Evolutionary conservation across 2,329 filamentous ascomycete species (phyloP).

Genomic region (Xylariaceae sp.): DNA sequence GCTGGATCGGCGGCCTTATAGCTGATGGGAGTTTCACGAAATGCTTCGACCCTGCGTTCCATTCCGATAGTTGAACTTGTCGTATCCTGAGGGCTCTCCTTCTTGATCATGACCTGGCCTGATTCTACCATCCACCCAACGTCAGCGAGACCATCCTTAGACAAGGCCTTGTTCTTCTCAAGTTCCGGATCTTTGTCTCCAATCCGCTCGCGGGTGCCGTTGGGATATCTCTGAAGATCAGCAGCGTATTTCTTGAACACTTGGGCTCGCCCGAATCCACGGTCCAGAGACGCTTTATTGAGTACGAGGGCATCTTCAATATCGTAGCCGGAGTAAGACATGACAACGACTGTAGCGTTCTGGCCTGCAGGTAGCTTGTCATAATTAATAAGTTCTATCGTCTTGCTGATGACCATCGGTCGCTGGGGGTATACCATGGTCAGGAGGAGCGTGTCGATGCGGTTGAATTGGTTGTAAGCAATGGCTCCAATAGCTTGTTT

Average conservation of each 20-base stretch:
- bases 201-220: slow-evolving; percentile 73
- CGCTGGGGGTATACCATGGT: slow-evolving; percentile 97
- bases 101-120: slow-evolving; percentile 90
- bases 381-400: slow-evolving; percentile 95
- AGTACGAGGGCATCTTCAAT: slow-evolving; percentile 97
- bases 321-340: slow-evolving; percentile 99
- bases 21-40: slow-evolving; percentile 71
- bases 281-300: slow-evolving; percentile 94
- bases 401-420: slow-evolving; percentile 96
- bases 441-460: slow-evolving; percentile 95
- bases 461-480: slow-evolving; percentile 96
- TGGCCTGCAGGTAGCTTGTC: slow-evolving; percentile 97
- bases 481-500: slow-evolving; percentile 99
- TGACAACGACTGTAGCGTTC: slow-evolving; percentile 96
- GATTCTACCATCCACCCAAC: slow-evolving; percentile 81
- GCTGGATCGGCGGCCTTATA: slow-evolving; percentile 85
- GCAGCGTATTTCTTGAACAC: slow-evolving; percentile 96
- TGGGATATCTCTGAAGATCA: slow-evolving; percentile 87
- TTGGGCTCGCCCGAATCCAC: slow-evolving; percentile 95
- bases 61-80: slow-evolving; percentile 71
- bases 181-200: slow-evolving; percentile 68
- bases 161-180: slow-evolving; percentile 73
- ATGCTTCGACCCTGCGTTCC: slow-evolving; percentile 68
- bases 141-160: slow-evolving; percentile 85
- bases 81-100: slow-evolving; percentile 82